These are phyloP conservation scores for Cardamine resedifolia DNA, from an alignment of 345 rosid species.

Conservation along the genomic window DNA sequence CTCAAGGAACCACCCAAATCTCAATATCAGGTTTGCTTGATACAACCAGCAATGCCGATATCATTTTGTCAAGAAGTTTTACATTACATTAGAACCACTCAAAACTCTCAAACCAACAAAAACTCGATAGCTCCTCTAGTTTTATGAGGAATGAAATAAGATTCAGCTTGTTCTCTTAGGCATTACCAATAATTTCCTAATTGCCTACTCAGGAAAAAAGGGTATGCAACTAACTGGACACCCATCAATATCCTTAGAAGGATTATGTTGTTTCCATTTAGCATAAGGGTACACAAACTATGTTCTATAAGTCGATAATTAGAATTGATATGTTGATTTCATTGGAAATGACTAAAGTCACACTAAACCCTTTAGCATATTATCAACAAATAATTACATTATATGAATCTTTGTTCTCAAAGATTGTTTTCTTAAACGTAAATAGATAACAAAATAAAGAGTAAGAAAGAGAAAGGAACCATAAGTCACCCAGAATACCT, in stretches of 20 bases:
- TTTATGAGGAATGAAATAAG: neutral
- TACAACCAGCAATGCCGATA: no score
- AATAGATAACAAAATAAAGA: neutral
- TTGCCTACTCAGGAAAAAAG: neutral
- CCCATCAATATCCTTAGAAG: neutral
- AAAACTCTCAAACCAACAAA: conserved; percentile 1
- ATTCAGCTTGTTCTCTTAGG: neutral
- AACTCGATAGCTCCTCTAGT: neutral
- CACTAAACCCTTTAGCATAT: neutral
- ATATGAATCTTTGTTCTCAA: neutral
- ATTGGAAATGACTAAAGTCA: neutral
- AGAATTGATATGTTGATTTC: no score
- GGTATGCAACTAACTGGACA: neutral
- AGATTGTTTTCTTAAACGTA: neutral
- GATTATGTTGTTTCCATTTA: neutral
- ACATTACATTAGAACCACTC: neutral
- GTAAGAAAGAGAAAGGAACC: neutral
- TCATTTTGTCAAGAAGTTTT: neutral
- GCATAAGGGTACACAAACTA: neutral
- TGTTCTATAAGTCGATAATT: neutral
- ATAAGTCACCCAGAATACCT: conserved; percentile 47
- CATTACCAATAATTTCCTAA: neutral
- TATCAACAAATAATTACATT: neutral
- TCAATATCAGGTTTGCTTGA: neutral
- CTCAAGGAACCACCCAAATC: neutral